A percentile compares a stretch with the other conserved stretches of the same genome.
Conservation (phyloP, 768 basidiomycete genomes). For the Amyloporia xantha region DNA sequence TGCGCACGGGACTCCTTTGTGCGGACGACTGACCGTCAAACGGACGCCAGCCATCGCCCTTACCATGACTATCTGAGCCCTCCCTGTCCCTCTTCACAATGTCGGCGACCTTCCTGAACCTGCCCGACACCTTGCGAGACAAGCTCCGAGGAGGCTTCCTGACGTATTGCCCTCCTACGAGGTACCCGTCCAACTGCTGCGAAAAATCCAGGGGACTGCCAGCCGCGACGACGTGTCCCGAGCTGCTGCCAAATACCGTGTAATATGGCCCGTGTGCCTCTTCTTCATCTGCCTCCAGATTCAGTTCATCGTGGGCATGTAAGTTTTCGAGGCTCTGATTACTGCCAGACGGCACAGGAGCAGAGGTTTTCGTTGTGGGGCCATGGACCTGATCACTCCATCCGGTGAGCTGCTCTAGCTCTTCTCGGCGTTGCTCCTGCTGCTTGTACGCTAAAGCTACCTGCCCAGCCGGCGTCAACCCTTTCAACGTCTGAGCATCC, state of each 20-base stretch:
- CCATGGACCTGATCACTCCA: constrained; percentile 20
- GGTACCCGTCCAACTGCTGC: constrained; percentile 9
- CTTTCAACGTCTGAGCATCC: neutral
- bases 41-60: constrained; percentile 12
- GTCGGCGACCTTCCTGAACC: constrained; percentile 20
- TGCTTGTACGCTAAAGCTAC: constrained; percentile 44
- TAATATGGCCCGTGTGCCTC: constrained; percentile 40
- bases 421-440: constrained; percentile 28
- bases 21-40: constrained; percentile 7
- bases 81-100: constrained; percentile 13
- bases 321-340: neutral
- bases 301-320: constrained; percentile 4
- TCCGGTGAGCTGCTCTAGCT: constrained; percentile 24
- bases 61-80: neutral
- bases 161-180: neutral
- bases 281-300: constrained; percentile 15
- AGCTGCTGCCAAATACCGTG: constrained; percentile 44
- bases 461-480: constrained; percentile 39
- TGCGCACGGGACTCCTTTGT: neutral
- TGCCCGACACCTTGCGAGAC: constrained; percentile 31
- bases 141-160: constrained; percentile 20
- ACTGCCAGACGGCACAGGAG: neutral
- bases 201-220: constrained; percentile 37
- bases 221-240: constrained; percentile 38
- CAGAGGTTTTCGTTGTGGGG: too few species aligned